phyloP scores from a whole-genome alignment of 2,329 filamentous ascomycete species.

The Cadophora gregata region DNA sequence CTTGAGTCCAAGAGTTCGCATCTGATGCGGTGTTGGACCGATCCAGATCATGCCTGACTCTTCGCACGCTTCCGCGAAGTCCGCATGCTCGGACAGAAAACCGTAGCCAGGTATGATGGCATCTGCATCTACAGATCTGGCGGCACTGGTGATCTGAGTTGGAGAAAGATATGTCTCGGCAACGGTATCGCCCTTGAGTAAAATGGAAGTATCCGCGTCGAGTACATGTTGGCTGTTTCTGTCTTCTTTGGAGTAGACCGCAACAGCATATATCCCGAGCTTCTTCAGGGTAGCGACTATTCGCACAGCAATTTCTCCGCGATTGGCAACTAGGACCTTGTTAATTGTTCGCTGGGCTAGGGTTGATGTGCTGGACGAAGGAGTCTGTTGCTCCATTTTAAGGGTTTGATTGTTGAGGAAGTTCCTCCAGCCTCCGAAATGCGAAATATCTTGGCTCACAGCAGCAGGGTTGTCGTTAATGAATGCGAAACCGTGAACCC shows the following conservation, averaged over 20 bases:
- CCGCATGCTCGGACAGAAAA: constrained; percentile 67
- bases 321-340: constrained; percentile 48
- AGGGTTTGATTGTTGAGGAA: not conserved
- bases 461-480: not conserved
- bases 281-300: constrained; percentile 20
- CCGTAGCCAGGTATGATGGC: constrained; percentile 73
- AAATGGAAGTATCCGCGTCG: constrained; percentile 3
- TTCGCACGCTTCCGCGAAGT: constrained; percentile 61
- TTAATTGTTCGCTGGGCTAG: not conserved
- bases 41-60: constrained; percentile 35
- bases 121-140: constrained; percentile 55
- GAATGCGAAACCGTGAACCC: constrained; percentile 17
- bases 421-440: constrained; percentile 16
- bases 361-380: not conserved
- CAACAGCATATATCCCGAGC: constrained; percentile 16
- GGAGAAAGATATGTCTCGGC: constrained; percentile 13
- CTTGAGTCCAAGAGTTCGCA: constrained; percentile 19
- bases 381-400: not conserved
- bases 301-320: constrained; percentile 20
- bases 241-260: constrained; percentile 17
- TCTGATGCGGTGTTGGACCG: constrained; percentile 18
- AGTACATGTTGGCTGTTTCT: constrained; percentile 15
- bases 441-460: not conserved
- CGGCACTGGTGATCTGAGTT: constrained; percentile 42
- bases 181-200: constrained; percentile 11